Evolutionary conservation across 768 basidiomycete species (phyloP), one percentile per base, ranked within the genome.

Genomic region (Mycena amicta): DNA sequence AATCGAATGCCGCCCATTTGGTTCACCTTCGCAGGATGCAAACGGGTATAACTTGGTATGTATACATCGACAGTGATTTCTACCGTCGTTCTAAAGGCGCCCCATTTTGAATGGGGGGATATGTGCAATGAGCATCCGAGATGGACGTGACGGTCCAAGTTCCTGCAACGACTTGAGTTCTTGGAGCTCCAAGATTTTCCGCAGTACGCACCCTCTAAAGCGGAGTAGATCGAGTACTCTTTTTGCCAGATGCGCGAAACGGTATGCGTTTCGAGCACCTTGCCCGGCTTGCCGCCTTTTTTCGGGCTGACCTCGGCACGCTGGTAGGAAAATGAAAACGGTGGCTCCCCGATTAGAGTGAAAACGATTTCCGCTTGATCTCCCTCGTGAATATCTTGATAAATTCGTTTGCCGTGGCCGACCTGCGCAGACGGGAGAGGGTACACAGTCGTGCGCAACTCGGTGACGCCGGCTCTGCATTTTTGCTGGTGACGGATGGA

Each of bases 241-340:
- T 85, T 81, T 26, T 77, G 83, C 67, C 78, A 83, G 2, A 93
- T 80, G 2, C 89, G 87, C 16, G 92, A 91, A 20, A 94, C 92
- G 0, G 93, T 95, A 67, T 95, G 93, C 18, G 92, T 92, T 73
- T 95, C 93, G 5, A 95, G 80, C n/a, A 95, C 85, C 68, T 89
- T 91, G 52, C 85, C 86, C 40, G 84, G 78, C 63, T 83, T 87
- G 50, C 83, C 82, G 28, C 88, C 87, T 69, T 90, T 90, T 74
- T 82, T 85, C 3, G 77, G 71, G 50, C 78, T 81, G 20, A 86
- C 80, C 72, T 93, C 92, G 2, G 92, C 82, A 47, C 93, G 84
- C 71, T 94, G 92, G 73, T 95, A 95, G 0, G 94, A 95, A 74
- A 99, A 98, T 1, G 95, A 89, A 75, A 98, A 99, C 0, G 97